Conservation (phyloP, 495 filamentous ascomycete species). For the Annulohypoxylon nitens region DNA sequence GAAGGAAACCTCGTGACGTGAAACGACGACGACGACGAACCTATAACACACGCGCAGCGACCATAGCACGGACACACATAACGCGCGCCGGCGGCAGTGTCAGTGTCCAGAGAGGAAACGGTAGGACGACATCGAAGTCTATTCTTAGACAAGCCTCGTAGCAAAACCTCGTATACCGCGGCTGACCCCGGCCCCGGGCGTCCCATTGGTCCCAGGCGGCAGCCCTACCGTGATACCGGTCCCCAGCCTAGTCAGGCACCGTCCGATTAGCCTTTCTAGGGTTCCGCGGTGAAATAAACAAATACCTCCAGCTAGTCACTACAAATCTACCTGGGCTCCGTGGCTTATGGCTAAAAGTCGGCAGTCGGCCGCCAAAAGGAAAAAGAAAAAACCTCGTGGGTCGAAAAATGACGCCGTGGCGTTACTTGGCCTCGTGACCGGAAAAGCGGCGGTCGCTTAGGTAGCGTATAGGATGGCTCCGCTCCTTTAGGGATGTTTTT, state of each 20-base stretch:
- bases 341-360: neutral
- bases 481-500: neutral
- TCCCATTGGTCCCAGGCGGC: constrained; percentile 30
- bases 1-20: constrained; percentile 8
- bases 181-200: constrained; percentile 30
- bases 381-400: neutral
- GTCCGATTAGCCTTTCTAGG: constrained; percentile 16
- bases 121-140: constrained; percentile 22
- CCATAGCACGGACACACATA: neutral
- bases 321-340: neutral
- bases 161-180: constrained; percentile 46
- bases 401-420: neutral
- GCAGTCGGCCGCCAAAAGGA: neutral
- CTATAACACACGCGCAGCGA: neutral
- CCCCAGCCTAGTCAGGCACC: constrained; percentile 26
- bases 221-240: constrained; percentile 32
- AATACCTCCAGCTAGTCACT: neutral
- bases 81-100: constrained; percentile 4
- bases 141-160: constrained; percentile 45
- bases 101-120: neutral
- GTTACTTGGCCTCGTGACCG: constrained; percentile 8
- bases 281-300: neutral
- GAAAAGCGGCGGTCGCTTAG: neutral
- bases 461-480: constrained; percentile 5
- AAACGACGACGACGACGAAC: constrained; percentile 21